Evolutionary conservation across 176 grass and related monocot species (phyloP).

Genomic region (Ampelocalamus luodianensis): DNA sequence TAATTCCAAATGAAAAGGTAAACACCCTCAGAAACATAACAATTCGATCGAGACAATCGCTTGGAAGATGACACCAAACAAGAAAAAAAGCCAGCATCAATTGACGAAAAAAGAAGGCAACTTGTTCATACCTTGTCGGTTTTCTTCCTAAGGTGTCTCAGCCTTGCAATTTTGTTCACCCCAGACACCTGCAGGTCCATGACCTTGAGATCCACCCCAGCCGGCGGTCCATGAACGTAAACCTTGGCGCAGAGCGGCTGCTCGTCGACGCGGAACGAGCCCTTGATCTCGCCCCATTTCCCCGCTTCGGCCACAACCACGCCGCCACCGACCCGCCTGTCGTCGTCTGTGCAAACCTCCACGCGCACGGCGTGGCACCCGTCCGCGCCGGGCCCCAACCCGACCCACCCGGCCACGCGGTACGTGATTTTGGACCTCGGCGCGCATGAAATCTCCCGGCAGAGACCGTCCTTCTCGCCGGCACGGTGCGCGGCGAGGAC

Average conservation of each 20-base stretch:
- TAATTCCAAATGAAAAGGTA: too few relatives aligned
- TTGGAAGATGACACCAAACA: neutral
- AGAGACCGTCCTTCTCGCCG: constrained; percentile 56
- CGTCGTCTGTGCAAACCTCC: constrained; percentile 33
- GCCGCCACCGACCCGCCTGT: constrained; percentile 41
- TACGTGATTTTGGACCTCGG: constrained; percentile 55
- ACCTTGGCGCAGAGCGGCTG: constrained; percentile 32
- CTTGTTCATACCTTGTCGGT: constrained; percentile 56
- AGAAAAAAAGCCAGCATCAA: neutral
- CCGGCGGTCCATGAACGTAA: constrained; percentile 53
- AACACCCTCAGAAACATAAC: too few relatives aligned
- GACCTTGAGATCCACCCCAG: constrained; percentile 66
- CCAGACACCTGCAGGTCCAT: constrained; percentile 59
- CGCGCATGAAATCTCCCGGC: constrained; percentile 31
- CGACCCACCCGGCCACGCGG: constrained; percentile 62
- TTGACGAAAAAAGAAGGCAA: neutral
- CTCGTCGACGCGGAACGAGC: constrained; percentile 59
- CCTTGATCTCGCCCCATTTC: constrained; percentile 64
- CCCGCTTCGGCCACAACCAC: constrained; percentile 33
- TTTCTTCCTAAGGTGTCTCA: constrained; percentile 64
- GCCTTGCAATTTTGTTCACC: constrained; percentile 55
- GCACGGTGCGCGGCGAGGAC: constrained; percentile 46
- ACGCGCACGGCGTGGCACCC: constrained; percentile 43
- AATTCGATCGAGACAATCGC: too few relatives aligned
- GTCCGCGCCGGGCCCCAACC: neutral